phyloP scores from a whole-genome alignment of 2,329 filamentous ascomycete genomes.

The Domatiomyces catenatus region DNA sequence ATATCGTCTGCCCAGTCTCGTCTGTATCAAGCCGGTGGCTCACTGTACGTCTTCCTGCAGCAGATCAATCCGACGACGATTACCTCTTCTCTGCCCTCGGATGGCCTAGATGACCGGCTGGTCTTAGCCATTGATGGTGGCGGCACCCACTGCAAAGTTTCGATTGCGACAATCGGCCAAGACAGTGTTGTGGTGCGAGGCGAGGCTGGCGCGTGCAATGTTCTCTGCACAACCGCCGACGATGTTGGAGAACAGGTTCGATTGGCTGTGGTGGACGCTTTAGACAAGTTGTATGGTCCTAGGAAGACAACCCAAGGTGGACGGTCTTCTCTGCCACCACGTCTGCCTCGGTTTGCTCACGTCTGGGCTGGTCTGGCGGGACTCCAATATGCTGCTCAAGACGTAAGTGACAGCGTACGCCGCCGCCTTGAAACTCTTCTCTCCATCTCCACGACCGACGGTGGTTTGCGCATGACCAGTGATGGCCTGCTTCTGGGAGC shows the following conservation, averaged over 20 bases:
- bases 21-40: constrained; percentile 14
- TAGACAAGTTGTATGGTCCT: too few species aligned
- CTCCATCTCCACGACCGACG: neutral
- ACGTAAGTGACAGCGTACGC: neutral
- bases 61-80: too few species aligned
- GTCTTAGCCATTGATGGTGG: neutral
- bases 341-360: neutral
- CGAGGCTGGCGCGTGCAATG: neutral
- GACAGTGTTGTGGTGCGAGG: neutral
- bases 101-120: constrained; percentile 10
- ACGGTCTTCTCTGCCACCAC: too few species aligned
- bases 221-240: too few species aligned
- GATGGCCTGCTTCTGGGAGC: neutral
- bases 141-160: neutral
- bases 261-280: too few species aligned
- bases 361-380: neutral
- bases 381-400: neutral
- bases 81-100: constrained; percentile 13
- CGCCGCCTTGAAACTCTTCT: neutral
- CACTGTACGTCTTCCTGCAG: neutral
- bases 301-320: too few species aligned
- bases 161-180: neutral
- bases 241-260: too few species aligned
- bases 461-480: neutral
- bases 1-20: constrained; percentile 17